A percentile compares a stretch with the other conserved stretches of the same genome.
phyloP scores from a whole-genome alignment of 2,329 filamentous ascomycete genomes.

The Sporothrix variecibatus region DNA sequence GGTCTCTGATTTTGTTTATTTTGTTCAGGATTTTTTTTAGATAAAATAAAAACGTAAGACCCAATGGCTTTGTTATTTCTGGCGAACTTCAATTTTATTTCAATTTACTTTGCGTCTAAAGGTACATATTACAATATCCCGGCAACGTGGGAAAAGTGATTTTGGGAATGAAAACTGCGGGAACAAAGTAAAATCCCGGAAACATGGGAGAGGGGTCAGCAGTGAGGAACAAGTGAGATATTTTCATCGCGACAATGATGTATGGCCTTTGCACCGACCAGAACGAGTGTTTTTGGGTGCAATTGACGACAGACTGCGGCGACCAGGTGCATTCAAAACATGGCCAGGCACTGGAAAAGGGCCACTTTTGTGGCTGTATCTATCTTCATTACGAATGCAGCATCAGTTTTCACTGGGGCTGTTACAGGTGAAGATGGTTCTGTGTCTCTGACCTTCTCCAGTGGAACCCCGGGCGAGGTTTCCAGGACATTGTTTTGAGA shows the following conservation, averaged over 20 bases:
- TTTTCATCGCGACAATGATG: background rate
- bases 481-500: background rate
- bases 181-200: background rate
- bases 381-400: background rate
- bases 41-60: too few species aligned
- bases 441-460: background rate
- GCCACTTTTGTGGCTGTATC: background rate
- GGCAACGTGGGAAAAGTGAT: conserved; percentile 8
- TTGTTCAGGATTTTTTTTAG: too few species aligned
- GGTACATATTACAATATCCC: conserved; percentile 5
- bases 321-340: background rate
- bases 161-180: background rate
- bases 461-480: too few species aligned
- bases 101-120: background rate
- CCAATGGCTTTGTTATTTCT: too few species aligned
- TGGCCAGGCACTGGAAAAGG: background rate
- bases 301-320: background rate
- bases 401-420: background rate
- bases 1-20: too few species aligned
- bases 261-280: background rate
- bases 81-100: too few species aligned
- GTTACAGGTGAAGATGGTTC: background rate
- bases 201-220: conserved; percentile 6
- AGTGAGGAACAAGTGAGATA: background rate
- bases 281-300: background rate